Conservation (phyloP, 306 rosid species). For the Acacia melanoxylon region DNA sequence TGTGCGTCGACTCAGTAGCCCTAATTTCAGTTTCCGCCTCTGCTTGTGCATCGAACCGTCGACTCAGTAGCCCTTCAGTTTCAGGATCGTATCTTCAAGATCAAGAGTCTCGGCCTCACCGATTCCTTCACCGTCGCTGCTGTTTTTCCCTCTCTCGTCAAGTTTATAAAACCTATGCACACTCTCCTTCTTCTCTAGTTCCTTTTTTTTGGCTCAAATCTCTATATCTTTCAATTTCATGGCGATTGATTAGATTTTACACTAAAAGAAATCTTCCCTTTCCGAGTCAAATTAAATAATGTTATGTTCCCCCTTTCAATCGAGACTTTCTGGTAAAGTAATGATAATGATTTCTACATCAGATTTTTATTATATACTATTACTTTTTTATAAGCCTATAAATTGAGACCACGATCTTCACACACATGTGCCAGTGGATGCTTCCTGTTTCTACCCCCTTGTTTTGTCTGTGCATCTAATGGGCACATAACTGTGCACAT, state of each 20-base stretch:
- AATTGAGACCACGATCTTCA: too few species aligned
- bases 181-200: neutral
- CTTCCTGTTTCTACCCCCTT: neutral
- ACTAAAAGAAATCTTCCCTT: neutral
- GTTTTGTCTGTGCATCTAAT: neutral
- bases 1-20: too few species aligned
- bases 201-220: neutral
- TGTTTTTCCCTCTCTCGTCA: neutral
- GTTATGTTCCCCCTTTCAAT: neutral
- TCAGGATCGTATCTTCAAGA: too few species aligned
- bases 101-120: too few species aligned
- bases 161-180: neutral
- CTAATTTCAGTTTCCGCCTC: too few species aligned
- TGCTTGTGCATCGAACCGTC: too few species aligned
- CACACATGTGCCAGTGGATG: neutral
- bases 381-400: too few species aligned
- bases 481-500: neutral
- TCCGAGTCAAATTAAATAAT: neutral
- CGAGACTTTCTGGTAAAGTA: neutral
- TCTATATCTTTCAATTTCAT: neutral
- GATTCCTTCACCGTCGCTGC: constrained; percentile 26
- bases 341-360: neutral
- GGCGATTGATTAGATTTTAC: neutral
- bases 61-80: too few species aligned
- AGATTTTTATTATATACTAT: neutral